Base-by-base conservation (phyloP, 2,329 filamentous ascomycete species). In the Xylariaceae sp. region DNA sequence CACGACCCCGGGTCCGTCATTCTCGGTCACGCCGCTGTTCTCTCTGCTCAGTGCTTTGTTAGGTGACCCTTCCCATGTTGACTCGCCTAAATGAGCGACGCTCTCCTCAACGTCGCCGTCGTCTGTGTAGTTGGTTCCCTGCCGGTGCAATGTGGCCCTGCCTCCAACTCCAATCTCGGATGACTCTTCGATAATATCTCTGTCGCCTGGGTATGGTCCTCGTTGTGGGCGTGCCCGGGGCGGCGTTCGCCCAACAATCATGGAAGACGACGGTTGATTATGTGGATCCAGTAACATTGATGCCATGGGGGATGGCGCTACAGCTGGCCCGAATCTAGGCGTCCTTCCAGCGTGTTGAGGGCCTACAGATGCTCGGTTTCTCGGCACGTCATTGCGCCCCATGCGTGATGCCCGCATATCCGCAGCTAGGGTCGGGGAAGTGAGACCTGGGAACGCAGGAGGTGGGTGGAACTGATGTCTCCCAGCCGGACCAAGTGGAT, bases 201-300 rank as follows among this genome's bases (percentile, higher is more conserved):
- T 75, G 61, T 77, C 84, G 29, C 71, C 77, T 45, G 76, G 80
- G 64, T 79, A 79, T 49, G 70, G 76, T 68, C 77, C 74, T 56
- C 75, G 75, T 65, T 78, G 66, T 62, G 76, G 73, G 19, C 81
- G 79, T 12, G 74, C 72, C 48, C 78, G 74, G 57, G 83, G 76
- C n/a, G 76, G 67, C 47, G 79, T 83, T 34, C 79, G 77, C 16
- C 67, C 74, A 2, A 75, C 75, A 31, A 78, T 71, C 4, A 76
- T 76, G 8, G 81, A 78, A 1, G 77, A 76, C 1, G 80, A 77
- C 5, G 89, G 89, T 59, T 92, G 89, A 60, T 93, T 87, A 68
- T 90, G 89, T 2, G 89, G 86, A 72, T 93, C 90, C 2, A 93
- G 78, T 1, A 93, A 78, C 63, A 90, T 84, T 1, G 89, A 92